A percentile compares a stretch with the other conserved stretches of the same genome.
These are phyloP conservation scores for Polyporus arcularius DNA, from an alignment of 768 basidiomycete species.

Conservation along the genomic window DNA sequence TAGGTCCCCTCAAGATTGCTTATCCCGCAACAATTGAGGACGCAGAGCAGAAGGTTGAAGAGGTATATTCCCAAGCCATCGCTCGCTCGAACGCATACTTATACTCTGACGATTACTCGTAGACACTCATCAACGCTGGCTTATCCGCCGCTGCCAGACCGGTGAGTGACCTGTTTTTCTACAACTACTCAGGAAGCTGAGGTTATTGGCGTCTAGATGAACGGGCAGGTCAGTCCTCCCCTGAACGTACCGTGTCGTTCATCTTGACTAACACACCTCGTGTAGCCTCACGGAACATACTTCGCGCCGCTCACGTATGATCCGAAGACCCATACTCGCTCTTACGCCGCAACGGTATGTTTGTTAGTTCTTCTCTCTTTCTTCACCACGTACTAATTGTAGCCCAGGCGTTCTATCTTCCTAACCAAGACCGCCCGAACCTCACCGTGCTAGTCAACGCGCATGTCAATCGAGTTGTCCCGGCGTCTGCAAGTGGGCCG, in stretches of 20 bases:
- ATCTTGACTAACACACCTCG: not conserved
- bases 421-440: conserved; percentile 30
- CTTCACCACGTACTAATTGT: not conserved
- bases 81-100: not conserved
- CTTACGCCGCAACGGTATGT: conserved; percentile 31
- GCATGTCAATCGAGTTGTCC: conserved; percentile 31
- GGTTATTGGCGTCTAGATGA: conserved; percentile 10
- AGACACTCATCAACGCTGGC: conserved; percentile 23
- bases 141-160: conserved; percentile 13
- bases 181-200: not conserved
- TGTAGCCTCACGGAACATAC: conserved; percentile 18
- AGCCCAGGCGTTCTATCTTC: conserved; percentile 25
- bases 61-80: conserved; percentile 6
- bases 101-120: not conserved
- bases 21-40: conserved; percentile 20
- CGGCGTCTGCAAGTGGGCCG: conserved; percentile 3
- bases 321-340: conserved; percentile 18
- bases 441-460: conserved; percentile 31
- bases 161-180: conserved; percentile 4
- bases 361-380: conserved; percentile 12
- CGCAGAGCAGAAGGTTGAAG: conserved; percentile 18
- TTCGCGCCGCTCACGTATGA: conserved; percentile 17
- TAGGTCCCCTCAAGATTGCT: conserved; percentile 21
- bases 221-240: conserved; percentile 22
- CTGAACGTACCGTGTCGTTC: not conserved